phyloP scores from a whole-genome alignment of 1,284 basidiomycete genomes.

The Retiboletus flavoniger region DNA sequence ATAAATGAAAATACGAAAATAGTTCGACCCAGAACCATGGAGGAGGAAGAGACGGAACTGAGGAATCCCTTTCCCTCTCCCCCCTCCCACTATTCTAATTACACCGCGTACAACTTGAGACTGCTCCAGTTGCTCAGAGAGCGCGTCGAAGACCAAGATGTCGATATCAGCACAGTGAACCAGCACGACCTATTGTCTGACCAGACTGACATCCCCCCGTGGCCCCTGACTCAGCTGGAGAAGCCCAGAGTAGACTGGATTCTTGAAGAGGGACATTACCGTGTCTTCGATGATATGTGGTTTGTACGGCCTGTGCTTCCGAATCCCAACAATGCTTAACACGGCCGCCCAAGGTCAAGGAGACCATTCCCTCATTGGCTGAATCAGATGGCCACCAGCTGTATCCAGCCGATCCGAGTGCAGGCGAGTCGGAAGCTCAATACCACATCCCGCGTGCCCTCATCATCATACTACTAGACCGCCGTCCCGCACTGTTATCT shows the following conservation, averaged over 20 bases:
- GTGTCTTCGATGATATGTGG: slow-evolving; percentile 79
- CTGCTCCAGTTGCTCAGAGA: slow-evolving; percentile 60
- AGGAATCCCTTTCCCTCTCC: slow-evolving; percentile 81
- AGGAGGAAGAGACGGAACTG: slow-evolving; percentile 68
- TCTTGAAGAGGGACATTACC: slow-evolving; percentile 67
- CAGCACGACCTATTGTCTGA: slow-evolving; percentile 64
- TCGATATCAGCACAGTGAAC: slow-evolving; percentile 41
- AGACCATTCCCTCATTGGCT: slow-evolving; percentile 68
- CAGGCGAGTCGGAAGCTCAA: slow-evolving; percentile 44
- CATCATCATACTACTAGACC: slow-evolving; percentile 44
- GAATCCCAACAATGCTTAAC: slow-evolving; percentile 13
- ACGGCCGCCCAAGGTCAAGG: slow-evolving; percentile 55
- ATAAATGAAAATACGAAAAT: slow-evolving; percentile 3
- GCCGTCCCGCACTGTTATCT: slow-evolving; percentile 65
- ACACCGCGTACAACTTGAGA: slow-evolving; percentile 65
- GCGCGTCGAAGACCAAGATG: slow-evolving; percentile 41
- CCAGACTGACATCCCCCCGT: slow-evolving; percentile 69
- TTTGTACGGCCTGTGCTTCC: slow-evolving; percentile 52
- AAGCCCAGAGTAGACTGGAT: slow-evolving; percentile 83
- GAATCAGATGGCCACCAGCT: slow-evolving; percentile 71
- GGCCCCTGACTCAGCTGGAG: slow-evolving; percentile 68
- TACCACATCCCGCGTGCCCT: slow-evolving; percentile 4
- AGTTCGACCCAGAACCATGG: slow-evolving; percentile 29
- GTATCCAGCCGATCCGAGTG: slow-evolving; percentile 66
- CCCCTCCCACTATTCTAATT: slow-evolving; percentile 73